phyloP scores from a whole-genome alignment of 768 basidiomycete species.

The Collybiopsis luxurians region DNA sequence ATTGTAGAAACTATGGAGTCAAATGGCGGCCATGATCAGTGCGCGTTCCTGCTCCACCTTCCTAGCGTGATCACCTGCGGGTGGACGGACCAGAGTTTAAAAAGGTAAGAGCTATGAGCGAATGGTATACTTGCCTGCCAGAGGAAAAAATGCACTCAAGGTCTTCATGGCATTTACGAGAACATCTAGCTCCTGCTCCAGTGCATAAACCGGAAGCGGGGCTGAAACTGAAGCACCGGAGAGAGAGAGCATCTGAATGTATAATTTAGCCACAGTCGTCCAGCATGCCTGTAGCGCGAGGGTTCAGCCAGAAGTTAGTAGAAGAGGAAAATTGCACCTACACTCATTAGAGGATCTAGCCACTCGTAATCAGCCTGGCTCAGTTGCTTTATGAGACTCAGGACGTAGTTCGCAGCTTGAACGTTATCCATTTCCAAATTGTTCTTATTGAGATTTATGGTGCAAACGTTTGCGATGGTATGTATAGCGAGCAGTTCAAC shows the following conservation, averaged over 20 bases:
- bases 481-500: conserved; percentile 46
- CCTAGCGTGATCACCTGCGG: conserved; percentile 21
- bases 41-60: conserved; percentile 22
- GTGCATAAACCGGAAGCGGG: conserved; percentile 14
- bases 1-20: too few species aligned
- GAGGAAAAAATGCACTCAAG: conserved; percentile 31
- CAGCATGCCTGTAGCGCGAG: conserved; percentile 32
- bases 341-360: conserved; percentile 52
- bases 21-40: background rate
- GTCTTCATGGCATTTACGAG: conserved; percentile 32
- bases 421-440: conserved; percentile 38
- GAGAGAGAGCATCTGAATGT: conserved; percentile 28
- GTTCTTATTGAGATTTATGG: conserved; percentile 49
- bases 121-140: conserved; percentile 27
- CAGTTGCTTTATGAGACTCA: conserved; percentile 44
- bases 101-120: background rate
- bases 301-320: background rate
- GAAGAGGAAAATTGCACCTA: conserved; percentile 26
- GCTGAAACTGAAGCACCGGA: conserved; percentile 15
- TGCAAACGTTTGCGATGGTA: conserved; percentile 46
- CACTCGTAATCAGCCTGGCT: conserved; percentile 48
- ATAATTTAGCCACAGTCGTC: conserved; percentile 35
- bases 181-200: conserved; percentile 30
- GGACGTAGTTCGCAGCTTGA: conserved; percentile 40
- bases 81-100: background rate